These are phyloP conservation scores for Alloteropsis semialata DNA, from an alignment of 176 grass and related monocot genomes.

Conservation along the genomic window DNA sequence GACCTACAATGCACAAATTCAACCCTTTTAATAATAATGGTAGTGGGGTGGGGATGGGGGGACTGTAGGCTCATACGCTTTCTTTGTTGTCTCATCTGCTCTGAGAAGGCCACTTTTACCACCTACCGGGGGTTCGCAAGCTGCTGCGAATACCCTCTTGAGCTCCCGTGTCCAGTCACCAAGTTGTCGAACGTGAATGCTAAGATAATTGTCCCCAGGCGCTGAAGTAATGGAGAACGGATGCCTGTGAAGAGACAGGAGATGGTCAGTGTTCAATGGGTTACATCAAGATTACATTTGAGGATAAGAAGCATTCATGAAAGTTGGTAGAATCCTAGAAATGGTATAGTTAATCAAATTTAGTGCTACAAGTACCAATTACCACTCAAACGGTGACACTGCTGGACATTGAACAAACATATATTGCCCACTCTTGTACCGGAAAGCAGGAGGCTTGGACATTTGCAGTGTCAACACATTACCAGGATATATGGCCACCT, in stretches of 20 bases:
- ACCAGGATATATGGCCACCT: slow-evolving; percentile 98
- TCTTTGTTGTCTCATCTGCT: slow-evolving; percentile 92
- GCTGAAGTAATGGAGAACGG: slow-evolving; percentile 99
- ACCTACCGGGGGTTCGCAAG: slow-evolving; percentile 77
- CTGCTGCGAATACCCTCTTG: slow-evolving; percentile 78
- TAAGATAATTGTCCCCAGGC: slow-evolving; percentile 85
- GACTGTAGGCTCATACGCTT: slow-evolving; percentile 45
- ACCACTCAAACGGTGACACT: slow-evolving; percentile 98
- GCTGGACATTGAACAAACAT: slow-evolving; percentile 99
- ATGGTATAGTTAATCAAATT: not conserved
- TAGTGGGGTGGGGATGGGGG: not conserved
- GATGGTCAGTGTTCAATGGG: slow-evolving; percentile 6
- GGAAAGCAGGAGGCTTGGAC: slow-evolving; percentile 81
- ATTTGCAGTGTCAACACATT: slow-evolving; percentile 95
- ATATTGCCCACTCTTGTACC: slow-evolving; percentile 97
- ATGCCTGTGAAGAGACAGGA: slow-evolving; percentile 60
- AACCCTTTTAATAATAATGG: not conserved
- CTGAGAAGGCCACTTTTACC: slow-evolving; percentile 97
- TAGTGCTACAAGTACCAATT: slow-evolving; percentile 4
- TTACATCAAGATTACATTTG: not conserved
- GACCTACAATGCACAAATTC: slow-evolving; percentile 12
- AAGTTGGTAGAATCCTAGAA: slow-evolving; percentile 1
- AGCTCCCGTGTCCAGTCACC: slow-evolving; percentile 98
- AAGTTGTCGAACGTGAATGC: slow-evolving; percentile 94
- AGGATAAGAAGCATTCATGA: slow-evolving; percentile 9